Base-by-base conservation (phyloP, 1,284 basidiomycete genomes). In the Cystobasidium slooffiae region DNA sequence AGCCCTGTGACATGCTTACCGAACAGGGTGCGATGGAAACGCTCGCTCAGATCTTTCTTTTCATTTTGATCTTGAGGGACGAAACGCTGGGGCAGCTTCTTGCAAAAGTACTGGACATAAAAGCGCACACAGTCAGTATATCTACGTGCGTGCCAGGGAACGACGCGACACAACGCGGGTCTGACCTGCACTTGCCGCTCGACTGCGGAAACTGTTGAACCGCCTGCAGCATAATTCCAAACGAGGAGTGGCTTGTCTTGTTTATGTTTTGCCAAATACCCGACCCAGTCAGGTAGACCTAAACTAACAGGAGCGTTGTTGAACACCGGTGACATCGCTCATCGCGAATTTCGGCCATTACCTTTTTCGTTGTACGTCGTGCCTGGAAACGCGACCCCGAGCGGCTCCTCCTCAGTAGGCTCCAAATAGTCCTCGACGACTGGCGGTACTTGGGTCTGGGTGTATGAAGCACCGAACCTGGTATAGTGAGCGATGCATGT, bases 211-310 rank as follows among this genome's bases (percentile, higher is more conserved):
- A 67, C 47, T 22, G n/a, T 22, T 18, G 41, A 46, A 37, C 65
- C 65, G 14, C 65, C 65, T 22, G 24, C 24, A 16, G 65, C 65
- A 39, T 52, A 67, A 47, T 67, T 67, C 41, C 31, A 55, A 24
- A 67, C 65, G 14, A 67, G 51, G 16, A 67, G 65, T 3, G 65
- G 65, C 10, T 67, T 20, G 65, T 41, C 65, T 22, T 22, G 18
- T 18, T 51, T 67, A 22, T 31, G 20, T 39, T 31, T 53, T 46
- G 53, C 51, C 6, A 67, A 39, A 22, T 67, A 49, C 1, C 65
- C 65, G 31, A 67, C 65, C 65, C 65, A 67, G 46, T 67, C 53
- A 8, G 65, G 65, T 47, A 52, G 22, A 24, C 53, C 65, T 67
- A 49, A 22, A n/a, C 41, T 3, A 46, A 16, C 31, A 31, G 5